These are phyloP conservation scores for Deinandra increscens DNA, from an alignment of 129 eudicot species.

Conservation along the genomic window DNA sequence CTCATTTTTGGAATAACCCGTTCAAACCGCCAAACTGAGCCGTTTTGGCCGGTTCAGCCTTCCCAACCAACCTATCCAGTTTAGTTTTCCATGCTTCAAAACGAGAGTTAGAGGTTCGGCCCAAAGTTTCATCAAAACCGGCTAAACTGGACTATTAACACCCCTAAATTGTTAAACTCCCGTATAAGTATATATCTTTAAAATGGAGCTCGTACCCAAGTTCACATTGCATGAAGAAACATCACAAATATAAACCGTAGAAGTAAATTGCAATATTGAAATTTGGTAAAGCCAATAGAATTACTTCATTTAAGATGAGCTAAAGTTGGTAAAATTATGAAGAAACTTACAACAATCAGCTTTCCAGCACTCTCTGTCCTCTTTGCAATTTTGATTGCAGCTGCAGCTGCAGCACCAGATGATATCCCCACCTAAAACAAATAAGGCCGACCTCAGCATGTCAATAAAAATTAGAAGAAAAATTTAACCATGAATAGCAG, in stretches of 20 bases:
- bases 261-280: not conserved
- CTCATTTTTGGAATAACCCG: not conserved
- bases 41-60: not conserved
- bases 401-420: conserved; percentile 97
- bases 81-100: not conserved
- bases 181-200: not conserved
- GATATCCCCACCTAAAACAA: conserved; percentile 79
- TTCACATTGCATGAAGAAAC: not conserved
- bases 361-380: conserved; percentile 88
- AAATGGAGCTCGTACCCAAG: not conserved
- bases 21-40: not conserved
- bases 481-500: not conserved
- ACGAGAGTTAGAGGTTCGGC: not conserved
- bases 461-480: not conserved
- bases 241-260: not conserved
- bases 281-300: not conserved
- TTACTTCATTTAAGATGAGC: not conserved
- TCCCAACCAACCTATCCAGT: not conserved
- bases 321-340: not conserved
- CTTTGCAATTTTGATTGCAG: conserved; percentile 77
- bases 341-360: conserved; percentile 74
- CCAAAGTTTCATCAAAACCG: not conserved
- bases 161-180: not conserved
- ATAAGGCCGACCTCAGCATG: not conserved
- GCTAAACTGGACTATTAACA: not conserved